Evolutionary conservation across 495 filamentous ascomycete genomes (phyloP).

Genomic region (Penicillium parvum): DNA sequence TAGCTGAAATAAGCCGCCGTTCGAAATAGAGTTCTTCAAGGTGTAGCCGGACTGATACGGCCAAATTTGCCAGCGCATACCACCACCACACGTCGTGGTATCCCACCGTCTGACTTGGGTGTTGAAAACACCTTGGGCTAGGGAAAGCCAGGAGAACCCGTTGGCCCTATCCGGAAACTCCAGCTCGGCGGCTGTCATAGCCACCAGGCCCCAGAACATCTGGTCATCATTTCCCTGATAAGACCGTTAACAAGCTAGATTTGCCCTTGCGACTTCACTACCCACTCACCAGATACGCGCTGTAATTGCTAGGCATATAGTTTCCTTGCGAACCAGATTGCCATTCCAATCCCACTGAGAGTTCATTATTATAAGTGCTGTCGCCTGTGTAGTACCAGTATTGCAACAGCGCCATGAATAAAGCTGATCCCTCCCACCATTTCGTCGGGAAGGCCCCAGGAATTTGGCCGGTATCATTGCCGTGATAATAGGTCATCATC

Average conservation of each 20-base stretch:
- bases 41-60: conserved; percentile 66
- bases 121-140: conserved; percentile 56
- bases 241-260: neutral
- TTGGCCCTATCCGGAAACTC: conserved; percentile 57
- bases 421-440: conserved; percentile 70
- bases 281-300: conserved; percentile 25
- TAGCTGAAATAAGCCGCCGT: conserved; percentile 72
- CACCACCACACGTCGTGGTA: conserved; percentile 59
- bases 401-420: conserved; percentile 63
- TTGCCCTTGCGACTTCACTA: neutral
- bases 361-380: conserved; percentile 58
- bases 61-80: conserved; percentile 76
- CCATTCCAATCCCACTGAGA: conserved; percentile 52
- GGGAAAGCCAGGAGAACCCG: conserved; percentile 53
- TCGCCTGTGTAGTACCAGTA: conserved; percentile 73
- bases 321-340: conserved; percentile 58
- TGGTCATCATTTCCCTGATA: conserved; percentile 60
- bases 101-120: conserved; percentile 59
- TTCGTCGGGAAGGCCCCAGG: conserved; percentile 57
- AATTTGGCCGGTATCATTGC: conserved; percentile 57
- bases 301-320: conserved; percentile 52
- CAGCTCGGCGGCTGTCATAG: conserved; percentile 64
- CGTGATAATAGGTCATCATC: conserved; percentile 66
- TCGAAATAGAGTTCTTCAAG: conserved; percentile 70
- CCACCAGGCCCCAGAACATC: conserved; percentile 69